Evolutionary conservation across 2,329 filamentous ascomycete species (phyloP).

Genomic region (Blastomyces emzantsi): DNA sequence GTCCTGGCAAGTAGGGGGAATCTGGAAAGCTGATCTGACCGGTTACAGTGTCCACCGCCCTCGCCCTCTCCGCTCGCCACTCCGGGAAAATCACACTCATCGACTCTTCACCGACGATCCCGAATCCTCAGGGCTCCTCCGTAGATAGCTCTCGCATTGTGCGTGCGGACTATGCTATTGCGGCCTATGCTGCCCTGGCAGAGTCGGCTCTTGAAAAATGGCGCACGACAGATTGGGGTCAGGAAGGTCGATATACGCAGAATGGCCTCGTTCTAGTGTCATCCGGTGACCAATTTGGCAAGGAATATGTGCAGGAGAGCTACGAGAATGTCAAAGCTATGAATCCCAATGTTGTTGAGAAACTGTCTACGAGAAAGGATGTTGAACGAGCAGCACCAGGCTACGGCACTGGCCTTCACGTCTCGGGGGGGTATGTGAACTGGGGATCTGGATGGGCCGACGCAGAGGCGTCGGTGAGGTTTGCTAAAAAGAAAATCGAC

Average conservation of each 20-base stretch:
- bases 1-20: not conserved
- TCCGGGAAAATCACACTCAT: slow-evolving; percentile 48
- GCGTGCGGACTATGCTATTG: slow-evolving; percentile 70
- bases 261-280: slow-evolving; percentile 37
- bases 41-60: slow-evolving; percentile 52
- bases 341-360: slow-evolving; percentile 26
- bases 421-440: slow-evolving; percentile 38
- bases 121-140: slow-evolving; percentile 50
- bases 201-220: slow-evolving; percentile 61
- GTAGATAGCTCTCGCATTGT: slow-evolving; percentile 55
- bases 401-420: slow-evolving; percentile 27
- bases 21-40: not conserved
- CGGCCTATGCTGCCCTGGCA: slow-evolving; percentile 66
- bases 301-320: slow-evolving; percentile 32
- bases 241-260: slow-evolving; percentile 36
- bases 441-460: slow-evolving; percentile 41
- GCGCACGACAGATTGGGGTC: slow-evolving; percentile 41
- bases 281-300: slow-evolving; percentile 24
- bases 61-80: slow-evolving; percentile 55
- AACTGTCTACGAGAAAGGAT: slow-evolving; percentile 27
- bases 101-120: slow-evolving; percentile 47
- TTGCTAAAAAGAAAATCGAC: slow-evolving; percentile 31
- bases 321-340: slow-evolving; percentile 33
- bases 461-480: slow-evolving; percentile 35
- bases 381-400: slow-evolving; percentile 29